phyloP scores from a whole-genome alignment of 2,329 filamentous ascomycete species.

The Cladosporium sp. region DNA sequence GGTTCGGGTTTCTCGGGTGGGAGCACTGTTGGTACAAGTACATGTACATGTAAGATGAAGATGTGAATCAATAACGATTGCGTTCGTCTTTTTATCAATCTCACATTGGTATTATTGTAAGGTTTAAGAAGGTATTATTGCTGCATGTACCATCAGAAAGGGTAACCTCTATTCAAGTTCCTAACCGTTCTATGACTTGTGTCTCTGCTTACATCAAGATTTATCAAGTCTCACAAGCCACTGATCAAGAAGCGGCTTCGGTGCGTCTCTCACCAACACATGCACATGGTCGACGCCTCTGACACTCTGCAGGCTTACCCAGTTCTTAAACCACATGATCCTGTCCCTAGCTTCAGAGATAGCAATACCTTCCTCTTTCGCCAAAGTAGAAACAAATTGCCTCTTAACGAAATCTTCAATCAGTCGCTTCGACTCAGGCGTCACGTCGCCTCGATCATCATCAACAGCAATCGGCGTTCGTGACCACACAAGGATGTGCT shows the following conservation, averaged over 20 bases:
- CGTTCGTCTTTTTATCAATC: too few species aligned
- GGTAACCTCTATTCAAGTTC: too few species aligned
- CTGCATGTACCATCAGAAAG: too few species aligned
- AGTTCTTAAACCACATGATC: slow-evolving; percentile 64
- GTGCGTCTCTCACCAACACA: slow-evolving; percentile 49
- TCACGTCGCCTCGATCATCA: slow-evolving; percentile 46
- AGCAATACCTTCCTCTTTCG: slow-evolving; percentile 15
- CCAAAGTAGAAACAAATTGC: slow-evolving; percentile 46
- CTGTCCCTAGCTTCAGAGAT: slow-evolving; percentile 36
- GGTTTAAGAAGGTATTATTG: too few species aligned
- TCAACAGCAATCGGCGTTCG: slow-evolving; percentile 48
- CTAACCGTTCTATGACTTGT: too few species aligned
- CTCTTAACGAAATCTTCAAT: slow-evolving; percentile 48
- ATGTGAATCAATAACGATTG: too few species aligned
- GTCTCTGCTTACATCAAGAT: too few species aligned
- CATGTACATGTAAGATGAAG: too few species aligned
- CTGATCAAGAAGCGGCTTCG: slow-evolving; percentile 27
- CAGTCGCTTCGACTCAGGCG: slow-evolving; percentile 43
- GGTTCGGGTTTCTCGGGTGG: background rate
- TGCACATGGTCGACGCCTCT: slow-evolving; percentile 56
- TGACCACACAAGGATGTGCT: slow-evolving; percentile 56
- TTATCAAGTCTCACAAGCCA: slow-evolving; percentile 18
- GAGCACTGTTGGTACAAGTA: too few species aligned
- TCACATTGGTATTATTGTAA: too few species aligned
- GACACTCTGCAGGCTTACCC: slow-evolving; percentile 58